phyloP scores from a whole-genome alignment of 352 stramenopile species.

The Phytophthora pistaciae region DNA sequence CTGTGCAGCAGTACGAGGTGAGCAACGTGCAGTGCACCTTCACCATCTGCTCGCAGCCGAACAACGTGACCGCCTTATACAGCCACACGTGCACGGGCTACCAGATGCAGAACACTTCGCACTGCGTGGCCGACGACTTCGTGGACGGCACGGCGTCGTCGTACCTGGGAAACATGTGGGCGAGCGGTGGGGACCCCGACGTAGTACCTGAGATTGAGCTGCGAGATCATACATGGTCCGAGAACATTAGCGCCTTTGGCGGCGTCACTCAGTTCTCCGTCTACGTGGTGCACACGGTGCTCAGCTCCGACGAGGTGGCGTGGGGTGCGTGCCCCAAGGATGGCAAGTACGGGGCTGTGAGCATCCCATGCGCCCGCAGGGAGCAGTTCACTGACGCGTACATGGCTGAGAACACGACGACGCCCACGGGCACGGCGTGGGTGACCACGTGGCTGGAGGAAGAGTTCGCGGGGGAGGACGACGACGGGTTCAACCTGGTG shows the following conservation, averaged over 20 bases:
- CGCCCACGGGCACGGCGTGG: slow-evolving; percentile 22
- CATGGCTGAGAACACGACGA: slow-evolving; percentile 26
- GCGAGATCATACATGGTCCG: slow-evolving; percentile 31
- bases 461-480: slow-evolving; percentile 16
- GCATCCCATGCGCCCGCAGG: slow-evolving; percentile 17
- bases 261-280: slow-evolving; percentile 21
- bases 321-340: slow-evolving; percentile 15
- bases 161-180: slow-evolving; percentile 38
- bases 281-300: slow-evolving; percentile 33
- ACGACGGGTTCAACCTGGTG: slow-evolving; percentile 12
- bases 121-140: slow-evolving; percentile 39
- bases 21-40: slow-evolving; percentile 15
- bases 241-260: slow-evolving; percentile 3
- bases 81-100: slow-evolving; percentile 36
- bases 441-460: slow-evolving; percentile 30
- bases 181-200: slow-evolving; percentile 29
- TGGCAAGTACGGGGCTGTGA: slow-evolving; percentile 11
- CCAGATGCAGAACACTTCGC: slow-evolving; percentile 40
- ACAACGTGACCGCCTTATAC: slow-evolving; percentile 14
- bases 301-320: slow-evolving; percentile 8
- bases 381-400: slow-evolving; percentile 22
- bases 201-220: slow-evolving; percentile 21
- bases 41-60: slow-evolving; percentile 35
- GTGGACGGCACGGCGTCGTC: neutral
- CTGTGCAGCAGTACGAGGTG: slow-evolving; percentile 25